Evolutionary conservation across 1,284 basidiomycete genomes (phyloP), one percentile per base, ranked within the genome.

Genomic region (Afroboletus lepidellus): DNA sequence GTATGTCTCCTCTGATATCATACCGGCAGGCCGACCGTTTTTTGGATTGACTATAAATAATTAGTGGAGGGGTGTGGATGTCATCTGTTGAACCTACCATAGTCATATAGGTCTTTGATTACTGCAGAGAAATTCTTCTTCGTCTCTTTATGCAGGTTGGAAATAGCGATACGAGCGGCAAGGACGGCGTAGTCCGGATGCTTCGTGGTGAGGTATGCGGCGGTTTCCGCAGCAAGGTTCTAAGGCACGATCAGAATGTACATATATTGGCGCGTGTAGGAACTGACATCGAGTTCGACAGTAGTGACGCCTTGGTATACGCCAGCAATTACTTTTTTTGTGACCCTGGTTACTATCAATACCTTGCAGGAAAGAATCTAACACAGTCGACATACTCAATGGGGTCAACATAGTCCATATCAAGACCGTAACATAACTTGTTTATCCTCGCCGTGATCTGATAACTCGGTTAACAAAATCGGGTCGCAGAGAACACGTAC

Each of bases 111-210:
- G 69, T 98, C 94, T 59, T 85, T 83, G 65, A 99, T 82, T 58
- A 98, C 95, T 60, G 88, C 82, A 15, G 92, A 94, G 71, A 99
- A 99, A 62, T 77, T 90, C 79, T 99, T 99, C 77, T 94, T 96
- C 32, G 97, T 99, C 76, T 99, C 96, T 72, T 99, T 99, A 83
- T 99, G 97, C 20, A 99, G 77, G 74, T 99, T 99, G 56, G 94
- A 97, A 67, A 99, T 96, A 56, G 96, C 96, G 52, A 99, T 98
- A 60, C 97, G 92, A 15, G 97, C 97, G 12, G 97, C 97, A 54
- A 99, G 90, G 56, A 99, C 89, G 27, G 97, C 96, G 65, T 99
- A 99, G 72, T 99, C 97, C 12, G 95, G 95, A 69, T 96, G 94
- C 62, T 91, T 92, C 29, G 96, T 98, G 3, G 97, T 98, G 61